Base-by-base conservation (phyloP, 176 grass and related monocot species). In the Dactylis glomerata region DNA sequence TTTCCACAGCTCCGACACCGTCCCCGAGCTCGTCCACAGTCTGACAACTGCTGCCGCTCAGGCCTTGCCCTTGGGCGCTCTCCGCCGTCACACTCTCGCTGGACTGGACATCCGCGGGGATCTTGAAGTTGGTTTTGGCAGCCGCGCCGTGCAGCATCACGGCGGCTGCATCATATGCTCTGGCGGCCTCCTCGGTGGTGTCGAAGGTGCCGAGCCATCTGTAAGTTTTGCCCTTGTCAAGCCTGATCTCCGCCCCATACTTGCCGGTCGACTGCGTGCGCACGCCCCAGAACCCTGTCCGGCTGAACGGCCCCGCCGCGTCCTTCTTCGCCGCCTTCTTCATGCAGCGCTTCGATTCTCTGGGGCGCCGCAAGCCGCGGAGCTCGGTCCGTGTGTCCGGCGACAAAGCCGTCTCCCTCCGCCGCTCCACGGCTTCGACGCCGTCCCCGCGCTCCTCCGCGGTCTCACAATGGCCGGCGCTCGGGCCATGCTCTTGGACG, bases 131-230 rank as follows among this genome's bases (percentile, higher is more conserved):
- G 27, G 14, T 31, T 31, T 31, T 74, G 4, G 71, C 71, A 2
- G 3, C 5, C 16, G 16, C 44, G 15, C 44, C 71, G 27, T 47
- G 71, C 26, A 74, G 8, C 71, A 5, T 74, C 27, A 74, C 44
- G 26, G 71, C 71, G 26, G 45, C 71, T 8, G 44, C 71, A 4
- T 74, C 71, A 27, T 50, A 74, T 9, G 44, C 71, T 74, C 71
- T 47, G 26, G 44, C 71, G 4, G 93, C 93, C 30, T 92, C 88
- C 87, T 91, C 87, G 81, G 96, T 89, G 63, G 87, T 88, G 90
- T 95, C 88, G 61, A 97, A 95, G 6, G 92, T 94, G 62, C 95
- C 92, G 13, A 97, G 90, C 7, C 4, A 63, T 63, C 13, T 63
- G 27, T 63, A 63, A 8, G 27, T 28, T 8, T 31, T 63, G 27